Evolutionary conservation across 2,329 filamentous ascomycete species (phyloP), one percentile per base, ranked within the genome.

Genomic region (Hypocrella siamensis): DNA sequence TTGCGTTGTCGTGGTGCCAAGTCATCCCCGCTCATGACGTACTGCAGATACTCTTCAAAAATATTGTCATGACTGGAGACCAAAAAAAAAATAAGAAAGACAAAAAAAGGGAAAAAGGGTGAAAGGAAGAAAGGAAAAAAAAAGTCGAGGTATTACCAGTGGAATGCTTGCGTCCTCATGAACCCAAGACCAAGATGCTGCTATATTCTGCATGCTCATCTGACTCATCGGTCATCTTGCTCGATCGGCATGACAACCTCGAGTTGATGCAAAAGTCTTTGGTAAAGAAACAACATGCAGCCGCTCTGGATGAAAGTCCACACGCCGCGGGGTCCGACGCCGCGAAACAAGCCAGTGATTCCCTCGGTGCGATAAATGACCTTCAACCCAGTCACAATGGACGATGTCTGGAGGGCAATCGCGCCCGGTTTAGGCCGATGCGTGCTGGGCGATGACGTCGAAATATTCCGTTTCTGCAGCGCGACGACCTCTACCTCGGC

Each of bases 281-380:
- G 88, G 54, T 96, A 96, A 52, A 94, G 63, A 44, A 96, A 86
- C 50, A 96, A 64, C 88, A 96, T 96, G 42, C 84, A 93, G 26
- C 86, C 82, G 48, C 82, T 93, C 61, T 98, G 90, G 35, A 96
- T 83, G 47, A 88, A 93, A 16, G 90, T 98, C 90, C 90, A 98
- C 11, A 96, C 83, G 35, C 79, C 79, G 33, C 90, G 73, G 2
- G 90, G 90, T 0, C 88, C 88, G 2, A 98, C 88, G 17, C 90
- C 90, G 35, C 90, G 74, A 57, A 98, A 98, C 76, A 84, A 92
- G 2, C 90, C 92, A 3, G 70, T 70, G 12, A 96, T 44, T 2
- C 90, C 90, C 56, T 98, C 90, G 5, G 79, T 83, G 42, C 71
- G 75, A 58, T 96, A 98, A 45, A 98, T 92, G 41, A 93, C 69